Evolutionary conservation across 306 rosid genomes (phyloP).

Genomic region (Pueraria montana): DNA sequence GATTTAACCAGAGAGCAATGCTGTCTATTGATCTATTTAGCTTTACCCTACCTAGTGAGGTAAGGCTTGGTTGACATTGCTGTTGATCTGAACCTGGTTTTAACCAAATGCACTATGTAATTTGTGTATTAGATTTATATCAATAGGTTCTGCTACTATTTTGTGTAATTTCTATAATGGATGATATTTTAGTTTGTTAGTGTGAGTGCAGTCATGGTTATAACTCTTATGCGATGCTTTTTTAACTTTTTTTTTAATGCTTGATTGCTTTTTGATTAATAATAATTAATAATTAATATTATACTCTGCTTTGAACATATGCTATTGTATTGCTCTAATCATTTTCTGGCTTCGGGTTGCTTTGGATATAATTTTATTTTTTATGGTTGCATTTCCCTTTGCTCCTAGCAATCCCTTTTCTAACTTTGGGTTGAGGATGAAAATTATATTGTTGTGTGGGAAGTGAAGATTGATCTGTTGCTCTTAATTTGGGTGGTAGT

Average conservation of each 20-base stretch:
- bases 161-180: constrained; percentile 23
- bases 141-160: neutral
- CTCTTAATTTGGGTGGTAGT: constrained; percentile 18
- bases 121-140: neutral
- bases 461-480: constrained; percentile 20
- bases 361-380: neutral
- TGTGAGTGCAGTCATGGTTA: constrained; percentile 2
- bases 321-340: neutral
- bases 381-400: constrained; percentile 25
- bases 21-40: neutral
- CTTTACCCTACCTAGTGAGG: constrained; percentile 3
- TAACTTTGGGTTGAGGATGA: constrained; percentile 21
- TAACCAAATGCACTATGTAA: neutral
- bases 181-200: constrained; percentile 7
- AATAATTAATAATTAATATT: no score
- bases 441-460: constrained; percentile 2
- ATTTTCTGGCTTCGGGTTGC: constrained; percentile 1
- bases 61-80: constrained; percentile 26
- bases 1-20: neutral
- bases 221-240: neutral
- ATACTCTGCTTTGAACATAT: neutral
- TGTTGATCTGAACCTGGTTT: constrained; percentile 16
- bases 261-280: constrained; percentile 2
- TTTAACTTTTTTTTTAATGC: neutral
- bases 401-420: constrained; percentile 1